A percentile compares a stretch with the other conserved stretches of the same genome.
phyloP scores from a whole-genome alignment of 306 rosid species.

The Potentilla sterilis region DNA sequence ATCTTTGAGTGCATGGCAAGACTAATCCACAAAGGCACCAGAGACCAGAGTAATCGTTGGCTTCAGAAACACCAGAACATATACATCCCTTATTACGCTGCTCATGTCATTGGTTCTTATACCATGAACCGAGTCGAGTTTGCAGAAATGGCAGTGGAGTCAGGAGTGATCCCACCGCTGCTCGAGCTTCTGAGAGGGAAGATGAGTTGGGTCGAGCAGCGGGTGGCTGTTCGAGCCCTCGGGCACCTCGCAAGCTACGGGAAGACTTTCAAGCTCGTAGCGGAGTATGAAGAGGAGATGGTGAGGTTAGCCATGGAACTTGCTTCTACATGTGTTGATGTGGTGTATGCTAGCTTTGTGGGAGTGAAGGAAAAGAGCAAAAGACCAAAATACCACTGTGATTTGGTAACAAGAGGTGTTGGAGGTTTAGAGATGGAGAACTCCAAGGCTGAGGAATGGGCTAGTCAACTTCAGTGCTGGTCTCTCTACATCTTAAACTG shows the following conservation, averaged over 20 bases:
- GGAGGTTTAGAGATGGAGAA: slow-evolving; percentile 71
- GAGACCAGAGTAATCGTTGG: slow-evolving; percentile 39
- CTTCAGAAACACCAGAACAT: slow-evolving; percentile 59
- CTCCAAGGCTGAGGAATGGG: slow-evolving; percentile 80
- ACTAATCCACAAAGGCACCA: slow-evolving; percentile 48
- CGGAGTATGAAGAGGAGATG: slow-evolving; percentile 40
- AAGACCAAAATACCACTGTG: slow-evolving; percentile 53
- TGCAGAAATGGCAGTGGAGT: slow-evolving; percentile 53
- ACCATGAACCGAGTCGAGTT: slow-evolving; percentile 67
- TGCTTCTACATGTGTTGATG: slow-evolving; percentile 54
- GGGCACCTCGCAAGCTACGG: slow-evolving; percentile 79
- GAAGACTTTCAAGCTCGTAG: slow-evolving; percentile 50
- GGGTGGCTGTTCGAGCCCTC: slow-evolving; percentile 69
- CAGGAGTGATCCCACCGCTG: slow-evolving; percentile 64
- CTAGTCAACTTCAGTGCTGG: slow-evolving; percentile 79
- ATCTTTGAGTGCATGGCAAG: slow-evolving; percentile 73
- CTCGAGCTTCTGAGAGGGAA: slow-evolving; percentile 60
- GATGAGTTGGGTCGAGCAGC: slow-evolving; percentile 74
- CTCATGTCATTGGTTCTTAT: slow-evolving; percentile 82
- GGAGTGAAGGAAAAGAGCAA: slow-evolving; percentile 30
- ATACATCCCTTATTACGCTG: slow-evolving; percentile 79
- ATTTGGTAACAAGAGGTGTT: slow-evolving; percentile 69
- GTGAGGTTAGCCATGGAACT: slow-evolving; percentile 47
- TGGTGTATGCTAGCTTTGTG: slow-evolving; percentile 45
- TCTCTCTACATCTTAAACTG: slow-evolving; percentile 63